A percentile compares a stretch with the other conserved stretches of the same genome.
Evolutionary conservation across 2,329 filamentous ascomycete species (phyloP).

Genomic region (Stagonosporopsis rhizophila): DNA sequence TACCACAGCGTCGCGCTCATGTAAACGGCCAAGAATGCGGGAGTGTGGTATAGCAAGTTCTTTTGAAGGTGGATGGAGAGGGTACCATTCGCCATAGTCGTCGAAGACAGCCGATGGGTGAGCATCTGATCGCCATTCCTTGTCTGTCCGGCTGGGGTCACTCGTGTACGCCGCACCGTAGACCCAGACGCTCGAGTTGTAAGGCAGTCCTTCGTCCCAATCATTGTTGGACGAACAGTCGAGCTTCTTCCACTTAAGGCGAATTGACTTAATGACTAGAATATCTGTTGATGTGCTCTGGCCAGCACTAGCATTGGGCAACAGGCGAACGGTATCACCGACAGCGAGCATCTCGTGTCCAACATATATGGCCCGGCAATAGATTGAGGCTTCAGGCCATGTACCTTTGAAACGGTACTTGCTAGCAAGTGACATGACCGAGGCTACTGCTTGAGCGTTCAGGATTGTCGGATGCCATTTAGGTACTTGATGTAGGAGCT

Average conservation of each 20-base stretch:
- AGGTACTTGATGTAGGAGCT: conserved; percentile 54
- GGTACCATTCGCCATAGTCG: conserved; percentile 62
- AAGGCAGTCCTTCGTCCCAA: conserved; percentile 55
- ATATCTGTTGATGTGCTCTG: conserved; percentile 56
- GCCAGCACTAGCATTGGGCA: conserved; percentile 26
- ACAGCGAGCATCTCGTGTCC: conserved; percentile 63
- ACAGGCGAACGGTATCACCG: conserved; percentile 63
- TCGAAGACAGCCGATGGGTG: conserved; percentile 29
- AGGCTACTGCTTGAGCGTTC: conserved; percentile 61
- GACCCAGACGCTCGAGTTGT: conserved; percentile 57
- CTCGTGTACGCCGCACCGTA: conserved; percentile 59
- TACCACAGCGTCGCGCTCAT: conserved; percentile 59
- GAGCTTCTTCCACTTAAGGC: conserved; percentile 58
- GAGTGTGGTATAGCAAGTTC: conserved; percentile 58
- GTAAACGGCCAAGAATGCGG: conserved; percentile 62
- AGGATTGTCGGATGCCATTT: conserved; percentile 62
- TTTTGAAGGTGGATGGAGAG: conserved; percentile 52
- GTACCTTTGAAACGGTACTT: conserved; percentile 60
- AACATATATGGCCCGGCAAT: conserved; percentile 62
- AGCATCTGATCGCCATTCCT: conserved; percentile 29
- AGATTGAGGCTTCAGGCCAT: conserved; percentile 63
- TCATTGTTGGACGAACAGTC: conserved; percentile 56
- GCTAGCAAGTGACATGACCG: conserved; percentile 61
- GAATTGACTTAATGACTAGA: conserved; percentile 61
- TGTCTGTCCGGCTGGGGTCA: conserved; percentile 43